Conservation (phyloP, 129 eudicot species). For the Chrysanthemum makinoi region DNA sequence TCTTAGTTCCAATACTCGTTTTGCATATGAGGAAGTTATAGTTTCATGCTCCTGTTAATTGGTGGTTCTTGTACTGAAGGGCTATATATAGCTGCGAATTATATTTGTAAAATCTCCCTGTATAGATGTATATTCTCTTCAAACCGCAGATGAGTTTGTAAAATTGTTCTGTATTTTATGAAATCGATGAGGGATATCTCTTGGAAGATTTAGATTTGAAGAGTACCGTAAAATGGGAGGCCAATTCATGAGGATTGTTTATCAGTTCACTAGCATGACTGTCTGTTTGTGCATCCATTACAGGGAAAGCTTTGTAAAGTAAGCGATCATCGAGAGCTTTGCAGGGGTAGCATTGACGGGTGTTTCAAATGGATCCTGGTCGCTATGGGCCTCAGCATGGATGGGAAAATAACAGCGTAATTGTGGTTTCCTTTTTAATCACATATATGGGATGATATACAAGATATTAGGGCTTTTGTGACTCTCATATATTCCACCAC, state of each 20-base stretch:
- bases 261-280: conserved; percentile 63
- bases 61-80: conserved; percentile 16
- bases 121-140: conserved; percentile 13
- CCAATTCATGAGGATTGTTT: conserved; percentile 51
- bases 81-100: conserved; percentile 9
- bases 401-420: conserved; percentile 99
- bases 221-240: conserved; percentile 61
- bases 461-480: conserved; percentile 83
- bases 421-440: conserved; percentile 98
- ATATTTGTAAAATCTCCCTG: conserved; percentile 4
- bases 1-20: background rate
- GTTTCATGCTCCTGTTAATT: background rate
- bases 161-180: conserved; percentile 37
- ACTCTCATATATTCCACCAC: conserved; percentile 8
- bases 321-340: conserved; percentile 63
- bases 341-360: conserved; percentile 59
- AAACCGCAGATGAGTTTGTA: conserved; percentile 22
- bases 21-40: background rate
- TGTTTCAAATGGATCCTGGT: conserved; percentile 82
- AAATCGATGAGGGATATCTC: conserved; percentile 33
- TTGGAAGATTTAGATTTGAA: conserved; percentile 46
- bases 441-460: conserved; percentile 91
- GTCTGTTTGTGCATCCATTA: conserved; percentile 79
- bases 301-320: conserved; percentile 69
- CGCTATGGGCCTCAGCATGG: conserved; percentile 98